Base-by-base conservation (phyloP, 768 basidiomycete genomes). In the Russula earlei region DNA sequence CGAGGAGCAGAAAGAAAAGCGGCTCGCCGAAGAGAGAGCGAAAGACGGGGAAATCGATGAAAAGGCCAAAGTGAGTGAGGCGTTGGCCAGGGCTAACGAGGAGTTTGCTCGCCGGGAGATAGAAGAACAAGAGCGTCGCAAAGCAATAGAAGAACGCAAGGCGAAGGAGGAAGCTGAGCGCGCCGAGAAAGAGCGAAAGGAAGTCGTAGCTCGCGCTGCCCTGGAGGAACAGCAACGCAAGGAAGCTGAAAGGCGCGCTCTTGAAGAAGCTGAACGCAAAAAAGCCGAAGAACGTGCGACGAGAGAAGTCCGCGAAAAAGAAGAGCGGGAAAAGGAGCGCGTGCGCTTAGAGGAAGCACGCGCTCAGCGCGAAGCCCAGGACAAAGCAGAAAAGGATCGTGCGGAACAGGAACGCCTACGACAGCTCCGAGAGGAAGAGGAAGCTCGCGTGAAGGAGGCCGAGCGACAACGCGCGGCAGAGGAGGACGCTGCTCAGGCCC, bases 1-100 rank as follows among this genome's bases (percentile, higher is more conserved):
- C 15, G 75, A 75, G 64, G 77, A 81, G 50, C 76, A 78, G 25
- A 80, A 80, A 64, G 69, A 70, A 62, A 75, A 74, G 67, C 69
- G 76, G 11, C 59, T 77, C 60, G 75, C 74, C 20, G 72, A 74
- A 55, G 76, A 77, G 63, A 69, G 73, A 48, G 78, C 70, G 27
- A 77, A 77, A 63, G 75, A 77, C 41, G 72, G 75, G 20, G 76
- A 76, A 61, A 69, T 61, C 72, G 71, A 44, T 68, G 72, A 58
- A 64, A 70, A 52, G 68, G 71, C 49, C 71, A 73, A 64, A 71
- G 68, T 64, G 70, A 74, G 51, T 64, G 62, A 57, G 14, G 24
- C 24, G 17, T 40, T 27, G 11, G 11, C n/a, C 44, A 65, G 65
- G 63, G 63, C 59, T 36, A 67, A 69, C 58, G 68, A 65, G 15